These are phyloP conservation scores for Leccinum huronense DNA, from an alignment of 1,284 basidiomycete species.

Conservation along the genomic window DNA sequence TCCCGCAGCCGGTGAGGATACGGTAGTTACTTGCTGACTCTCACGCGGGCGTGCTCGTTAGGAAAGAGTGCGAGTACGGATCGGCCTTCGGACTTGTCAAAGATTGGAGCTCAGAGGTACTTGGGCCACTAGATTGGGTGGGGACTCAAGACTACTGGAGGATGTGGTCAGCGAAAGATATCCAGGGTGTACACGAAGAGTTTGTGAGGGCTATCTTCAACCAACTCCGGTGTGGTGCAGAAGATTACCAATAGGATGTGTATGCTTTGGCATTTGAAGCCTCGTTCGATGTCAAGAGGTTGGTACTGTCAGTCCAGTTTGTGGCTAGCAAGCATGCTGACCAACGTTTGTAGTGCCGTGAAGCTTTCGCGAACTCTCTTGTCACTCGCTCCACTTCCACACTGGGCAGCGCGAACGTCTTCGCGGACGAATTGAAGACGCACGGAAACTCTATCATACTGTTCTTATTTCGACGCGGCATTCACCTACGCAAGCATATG, in stretches of 20 bases:
- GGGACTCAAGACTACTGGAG: constrained; percentile 36
- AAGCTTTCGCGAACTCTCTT: constrained; percentile 75
- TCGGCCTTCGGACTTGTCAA: constrained; percentile 59
- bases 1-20: constrained; percentile 42
- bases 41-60: constrained; percentile 61
- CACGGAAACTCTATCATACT: constrained; percentile 82
- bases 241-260: constrained; percentile 62
- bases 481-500: constrained; percentile 35
- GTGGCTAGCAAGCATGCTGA: constrained; percentile 11
- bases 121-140: constrained; percentile 54
- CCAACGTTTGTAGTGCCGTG: constrained; percentile 50
- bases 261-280: constrained; percentile 69
- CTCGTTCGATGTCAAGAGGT: constrained; percentile 61
- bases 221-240: constrained; percentile 48
- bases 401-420: constrained; percentile 81
- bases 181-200: constrained; percentile 45
- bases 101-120: constrained; percentile 55
- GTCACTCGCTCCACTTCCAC: constrained; percentile 54
- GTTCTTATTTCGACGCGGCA: constrained; percentile 49
- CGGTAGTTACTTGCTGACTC: constrained; percentile 52
- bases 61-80: constrained; percentile 59
- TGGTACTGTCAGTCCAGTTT: constrained; percentile 21
- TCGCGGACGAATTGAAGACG: constrained; percentile 68
- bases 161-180: constrained; percentile 52
- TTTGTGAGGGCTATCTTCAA: constrained; percentile 58